phyloP scores from a whole-genome alignment of 352 stramenopile genomes.

The Globisporangium perplexum region DNA sequence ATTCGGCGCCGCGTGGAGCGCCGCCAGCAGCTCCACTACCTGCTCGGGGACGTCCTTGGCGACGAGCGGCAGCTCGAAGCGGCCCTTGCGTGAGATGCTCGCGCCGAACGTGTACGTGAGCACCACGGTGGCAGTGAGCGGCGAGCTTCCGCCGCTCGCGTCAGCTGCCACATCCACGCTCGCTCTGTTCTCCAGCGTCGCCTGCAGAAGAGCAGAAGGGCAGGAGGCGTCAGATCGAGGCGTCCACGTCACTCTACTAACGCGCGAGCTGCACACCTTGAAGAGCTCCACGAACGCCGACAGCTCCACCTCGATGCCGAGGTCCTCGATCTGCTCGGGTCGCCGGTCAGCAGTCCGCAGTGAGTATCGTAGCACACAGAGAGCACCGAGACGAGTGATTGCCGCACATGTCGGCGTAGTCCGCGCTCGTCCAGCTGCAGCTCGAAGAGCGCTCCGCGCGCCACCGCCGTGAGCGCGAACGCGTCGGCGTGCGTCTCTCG shows the following conservation, averaged over 20 bases:
- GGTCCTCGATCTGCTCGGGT: constrained; percentile 38
- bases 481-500: constrained; percentile 11
- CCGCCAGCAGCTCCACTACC: constrained; percentile 31
- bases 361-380: background rate
- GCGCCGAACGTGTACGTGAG: constrained; percentile 65
- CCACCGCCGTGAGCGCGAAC: constrained; percentile 34
- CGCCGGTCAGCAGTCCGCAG: background rate
- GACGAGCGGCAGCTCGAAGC: constrained; percentile 36
- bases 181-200: constrained; percentile 29
- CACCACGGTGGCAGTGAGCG: constrained; percentile 19
- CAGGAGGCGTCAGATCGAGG: no score
- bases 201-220: no score
- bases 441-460: constrained; percentile 29
- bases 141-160: constrained; percentile 5
- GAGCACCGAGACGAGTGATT: background rate
- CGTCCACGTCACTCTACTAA: no score
- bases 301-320: constrained; percentile 43
- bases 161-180: constrained; percentile 34
- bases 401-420: constrained; percentile 3
- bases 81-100: constrained; percentile 42
- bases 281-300: constrained; percentile 30
- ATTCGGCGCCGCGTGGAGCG: constrained; percentile 29
- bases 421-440: constrained; percentile 12
- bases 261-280: constrained; percentile 16
- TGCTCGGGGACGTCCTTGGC: constrained; percentile 16